Evolutionary conservation across 441 rosid genomes (phyloP), one percentile per base, ranked within the genome.

Genomic region (Erodium texanum): DNA sequence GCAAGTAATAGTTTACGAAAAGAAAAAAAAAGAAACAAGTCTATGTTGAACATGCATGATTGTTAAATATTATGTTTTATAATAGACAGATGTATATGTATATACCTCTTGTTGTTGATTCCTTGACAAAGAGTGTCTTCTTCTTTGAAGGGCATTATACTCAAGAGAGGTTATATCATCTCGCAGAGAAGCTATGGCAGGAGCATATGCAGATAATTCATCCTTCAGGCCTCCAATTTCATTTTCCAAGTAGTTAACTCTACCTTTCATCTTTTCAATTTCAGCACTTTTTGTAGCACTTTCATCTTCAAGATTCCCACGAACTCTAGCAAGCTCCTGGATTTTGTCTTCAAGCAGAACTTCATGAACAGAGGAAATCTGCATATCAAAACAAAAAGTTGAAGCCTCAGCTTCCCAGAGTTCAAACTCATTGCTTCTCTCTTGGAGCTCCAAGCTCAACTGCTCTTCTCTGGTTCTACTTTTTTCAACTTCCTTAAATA

Each of bases 331-430:
- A 65, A 88, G 89, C 73, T 88, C 89, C 0, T 77, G 76, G 70
- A 86, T 85, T 81, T 86, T 88, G 24, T 77, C 76, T 70, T 86
- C 83, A 65, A 88, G 87, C 15, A 88, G 77, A 75, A 86, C 70
- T 81, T 86, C 89, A 27, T 79, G 84, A 68, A 81, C 66, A 6
- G 82, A 70, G 66, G 93, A 84, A 32, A 80, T 74, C 43, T 88
- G 93, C 72, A 88, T 74, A 71, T 88, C 85, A 68, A 84, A 86
- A 79, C 79, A 86, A 79, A 88, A 86, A 9, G 89, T 75, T 41
- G 88, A 66, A 68, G 90, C 93, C 74, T 88, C 89, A 66, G 82
- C 78, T 41, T 88, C 90, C 90, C 90, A 86, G n/a, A 82, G 72
- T 75, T 78, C 90, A 74, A 84, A 78, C 70, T 84, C 90, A 70